Evolutionary conservation across 805 yeast genomes (phyloP).

Genomic region (Hanseniaspora singularis): DNA sequence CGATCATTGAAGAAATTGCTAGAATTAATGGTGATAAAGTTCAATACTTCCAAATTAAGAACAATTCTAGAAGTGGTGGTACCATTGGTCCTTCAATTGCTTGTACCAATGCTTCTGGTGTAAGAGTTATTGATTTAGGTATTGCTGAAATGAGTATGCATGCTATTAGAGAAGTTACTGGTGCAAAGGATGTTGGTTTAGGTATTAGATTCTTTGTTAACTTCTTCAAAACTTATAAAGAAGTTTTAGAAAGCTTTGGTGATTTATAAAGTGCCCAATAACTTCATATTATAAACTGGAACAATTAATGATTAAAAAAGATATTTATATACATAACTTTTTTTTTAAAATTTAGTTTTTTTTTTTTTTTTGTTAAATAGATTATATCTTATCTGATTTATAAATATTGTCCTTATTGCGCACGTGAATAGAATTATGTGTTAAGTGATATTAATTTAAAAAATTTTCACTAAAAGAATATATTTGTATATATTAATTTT

Average conservation of each 20-base stretch:
- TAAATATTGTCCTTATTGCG: no score
- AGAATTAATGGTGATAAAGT: conserved; percentile 48
- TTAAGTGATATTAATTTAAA: no score
- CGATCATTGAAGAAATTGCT: conserved; percentile 61
- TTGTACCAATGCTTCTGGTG: conserved; percentile 43
- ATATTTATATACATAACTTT: no score
- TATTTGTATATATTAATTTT: no score
- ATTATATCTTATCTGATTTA: no score
- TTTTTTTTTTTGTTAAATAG: no score
- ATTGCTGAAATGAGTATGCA: conserved; percentile 81
- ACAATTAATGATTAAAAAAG: not conserved
- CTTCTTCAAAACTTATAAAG: conserved; percentile 57
- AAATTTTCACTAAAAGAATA: no score
- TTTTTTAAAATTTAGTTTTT: no score
- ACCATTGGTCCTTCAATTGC: conserved; percentile 71
- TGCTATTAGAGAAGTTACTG: conserved; percentile 69
- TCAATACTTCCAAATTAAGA: conserved; percentile 78
- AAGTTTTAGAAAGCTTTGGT: conserved; percentile 40
- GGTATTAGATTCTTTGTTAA: conserved; percentile 62
- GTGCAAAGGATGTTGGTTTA: conserved; percentile 63
- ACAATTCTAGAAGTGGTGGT: conserved; percentile 77
- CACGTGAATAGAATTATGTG: no score
- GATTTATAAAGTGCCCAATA: conserved; percentile 30
- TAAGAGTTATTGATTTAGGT: conserved; percentile 69
- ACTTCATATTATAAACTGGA: not conserved